A percentile compares a stretch with the other conserved stretches of the same genome.
Evolutionary conservation across 108 stramenopile species (phyloP).

Genomic region (Aurantiochytrium sp.): DNA sequence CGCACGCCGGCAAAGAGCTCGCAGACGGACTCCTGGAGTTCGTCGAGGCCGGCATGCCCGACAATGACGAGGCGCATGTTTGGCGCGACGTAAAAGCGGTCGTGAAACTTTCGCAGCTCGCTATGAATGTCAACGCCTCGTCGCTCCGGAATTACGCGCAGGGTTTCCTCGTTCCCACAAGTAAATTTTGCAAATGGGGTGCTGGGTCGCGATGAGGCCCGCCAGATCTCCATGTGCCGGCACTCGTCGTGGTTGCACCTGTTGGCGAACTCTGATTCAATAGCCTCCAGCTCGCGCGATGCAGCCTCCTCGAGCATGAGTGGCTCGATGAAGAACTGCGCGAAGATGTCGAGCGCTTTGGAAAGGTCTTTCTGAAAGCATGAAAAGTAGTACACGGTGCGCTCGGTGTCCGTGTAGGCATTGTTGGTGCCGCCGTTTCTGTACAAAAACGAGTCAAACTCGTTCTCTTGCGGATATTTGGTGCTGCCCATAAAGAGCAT

Average conservation of each 20-base stretch:
- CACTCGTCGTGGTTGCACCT: slow-evolving; percentile 80
- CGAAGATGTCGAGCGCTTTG: slow-evolving; percentile 83
- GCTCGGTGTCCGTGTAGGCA: slow-evolving; percentile 87
- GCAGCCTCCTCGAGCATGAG: slow-evolving; percentile 71
- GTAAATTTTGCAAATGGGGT: slow-evolving; percentile 79
- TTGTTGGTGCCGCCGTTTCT: slow-evolving; percentile 86
- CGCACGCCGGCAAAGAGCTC: slow-evolving; percentile 69
- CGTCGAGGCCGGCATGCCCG: slow-evolving; percentile 60
- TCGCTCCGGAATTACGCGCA: slow-evolving; percentile 61
- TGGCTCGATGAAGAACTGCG: slow-evolving; percentile 84
- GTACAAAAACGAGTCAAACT: slow-evolving; percentile 71
- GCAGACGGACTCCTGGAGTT: slow-evolving; percentile 66
- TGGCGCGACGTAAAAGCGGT: slow-evolving; percentile 77
- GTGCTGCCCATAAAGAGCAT: slow-evolving; percentile 68
- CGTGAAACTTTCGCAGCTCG: slow-evolving; percentile 78
- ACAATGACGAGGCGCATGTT: slow-evolving; percentile 79
- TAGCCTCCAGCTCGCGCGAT: slow-evolving; percentile 81
- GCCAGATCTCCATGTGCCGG: slow-evolving; percentile 69
- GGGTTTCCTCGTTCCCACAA: slow-evolving; percentile 85
- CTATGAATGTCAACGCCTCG: slow-evolving; percentile 60
- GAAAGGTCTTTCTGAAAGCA: slow-evolving; percentile 76
- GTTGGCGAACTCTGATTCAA: slow-evolving; percentile 91
- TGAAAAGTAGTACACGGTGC: slow-evolving; percentile 85
- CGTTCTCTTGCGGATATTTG: slow-evolving; percentile 83
- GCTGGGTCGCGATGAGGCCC: slow-evolving; percentile 60